Evolutionary conservation across 768 basidiomycete species (phyloP).

Genomic region (Lentinula lateritia): DNA sequence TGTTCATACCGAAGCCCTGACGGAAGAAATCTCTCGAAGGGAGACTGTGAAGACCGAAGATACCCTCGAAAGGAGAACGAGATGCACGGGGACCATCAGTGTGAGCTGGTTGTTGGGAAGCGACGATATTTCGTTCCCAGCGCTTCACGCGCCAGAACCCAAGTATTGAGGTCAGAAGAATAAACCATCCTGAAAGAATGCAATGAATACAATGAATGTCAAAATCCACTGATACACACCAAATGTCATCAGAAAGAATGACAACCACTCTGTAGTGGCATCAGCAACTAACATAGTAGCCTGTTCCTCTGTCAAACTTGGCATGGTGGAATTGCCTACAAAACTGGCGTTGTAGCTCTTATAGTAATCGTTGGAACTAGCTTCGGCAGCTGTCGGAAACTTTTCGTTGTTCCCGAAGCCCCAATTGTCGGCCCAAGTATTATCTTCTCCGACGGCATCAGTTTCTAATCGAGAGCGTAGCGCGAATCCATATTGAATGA

Average conservation of each 20-base stretch:
- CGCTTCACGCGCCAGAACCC: slow-evolving; percentile 88
- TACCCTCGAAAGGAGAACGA: slow-evolving; percentile 26
- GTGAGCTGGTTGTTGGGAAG: slow-evolving; percentile 33
- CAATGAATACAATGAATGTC: slow-evolving; percentile 3
- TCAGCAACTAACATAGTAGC: slow-evolving; percentile 40
- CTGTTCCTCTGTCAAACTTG: slow-evolving; percentile 30
- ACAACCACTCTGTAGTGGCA: slow-evolving; percentile 88
- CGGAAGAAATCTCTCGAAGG: slow-evolving; percentile 37
- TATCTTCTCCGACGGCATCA: slow-evolving; percentile 22
- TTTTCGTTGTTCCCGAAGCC: slow-evolving; percentile 26
- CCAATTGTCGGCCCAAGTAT: slow-evolving; percentile 20
- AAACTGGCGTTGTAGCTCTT: slow-evolving; percentile 17
- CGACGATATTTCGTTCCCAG: slow-evolving; percentile 76
- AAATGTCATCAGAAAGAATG: slow-evolving; percentile 90
- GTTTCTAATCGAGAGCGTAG: slow-evolving; percentile 51
- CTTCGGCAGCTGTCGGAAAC: slow-evolving; percentile 39
- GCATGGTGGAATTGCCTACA: slow-evolving; percentile 14
- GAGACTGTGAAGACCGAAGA: slow-evolving; percentile 33
- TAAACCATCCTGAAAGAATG: slow-evolving; percentile 60
- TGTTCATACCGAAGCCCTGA: slow-evolving; percentile 37
- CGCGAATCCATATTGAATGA: slow-evolving; percentile 93
- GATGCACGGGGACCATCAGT: slow-evolving; percentile 13
- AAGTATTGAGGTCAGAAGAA: slow-evolving; percentile 85
- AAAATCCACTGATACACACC: slow-evolving; percentile 34
- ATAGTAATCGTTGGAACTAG: slow-evolving; percentile 23